Evolutionary conservation across 352 stramenopile species (phyloP).

Genomic region (Stephanocyclus meneghinianus): DNA sequence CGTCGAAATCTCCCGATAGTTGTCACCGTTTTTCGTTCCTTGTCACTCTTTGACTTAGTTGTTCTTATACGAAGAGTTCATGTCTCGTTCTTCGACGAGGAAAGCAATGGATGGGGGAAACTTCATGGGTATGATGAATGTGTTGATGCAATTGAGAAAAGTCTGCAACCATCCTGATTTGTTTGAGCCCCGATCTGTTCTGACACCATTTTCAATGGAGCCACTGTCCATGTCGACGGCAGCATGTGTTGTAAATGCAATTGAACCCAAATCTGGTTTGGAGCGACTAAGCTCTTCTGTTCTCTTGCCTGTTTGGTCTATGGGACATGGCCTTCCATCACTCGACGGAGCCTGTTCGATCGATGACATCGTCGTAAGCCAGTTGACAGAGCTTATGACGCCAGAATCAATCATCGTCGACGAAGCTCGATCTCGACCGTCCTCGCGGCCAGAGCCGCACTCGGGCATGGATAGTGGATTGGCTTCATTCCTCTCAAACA

Average conservation of each 20-base stretch:
- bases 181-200: constrained; percentile 95
- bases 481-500: constrained; percentile 47
- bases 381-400: constrained; percentile 39
- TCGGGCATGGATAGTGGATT: constrained; percentile 40
- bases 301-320: constrained; percentile 69
- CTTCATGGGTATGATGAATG: constrained; percentile 99
- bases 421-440: constrained; percentile 22
- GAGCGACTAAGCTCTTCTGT: constrained; percentile 58
- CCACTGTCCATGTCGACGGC: constrained; percentile 71
- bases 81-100: constrained; percentile 91
- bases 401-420: constrained; percentile 41
- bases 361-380: constrained; percentile 41
- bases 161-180: constrained; percentile 97
- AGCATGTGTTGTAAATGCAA: constrained; percentile 54
- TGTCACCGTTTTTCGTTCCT: background rate
- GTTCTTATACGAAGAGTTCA: constrained; percentile 98
- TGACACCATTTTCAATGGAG: constrained; percentile 90
- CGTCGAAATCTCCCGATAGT: background rate
- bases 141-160: constrained; percentile 98
- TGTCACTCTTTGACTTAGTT: constrained; percentile 43
- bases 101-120: constrained; percentile 88
- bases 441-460: constrained; percentile 28
- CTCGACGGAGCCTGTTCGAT: constrained; percentile 43
- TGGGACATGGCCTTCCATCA: constrained; percentile 57
- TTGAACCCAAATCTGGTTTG: constrained; percentile 46